Base-by-base conservation (phyloP, 495 filamentous ascomycete genomes). In the Xylaria venustula region DNA sequence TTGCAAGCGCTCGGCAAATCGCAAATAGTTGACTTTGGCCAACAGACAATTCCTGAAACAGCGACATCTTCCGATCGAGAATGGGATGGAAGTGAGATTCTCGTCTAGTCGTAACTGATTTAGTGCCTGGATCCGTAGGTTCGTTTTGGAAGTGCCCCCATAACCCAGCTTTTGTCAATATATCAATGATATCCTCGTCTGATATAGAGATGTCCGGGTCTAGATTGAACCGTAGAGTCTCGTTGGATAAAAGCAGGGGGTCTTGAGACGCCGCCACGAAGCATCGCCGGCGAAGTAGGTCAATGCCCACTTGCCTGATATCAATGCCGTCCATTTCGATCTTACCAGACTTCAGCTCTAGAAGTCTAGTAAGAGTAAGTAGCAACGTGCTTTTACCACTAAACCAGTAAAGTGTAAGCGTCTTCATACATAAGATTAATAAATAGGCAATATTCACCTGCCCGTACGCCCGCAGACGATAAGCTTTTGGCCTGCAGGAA, bases 401-500 rank as follows among this genome's bases (percentile, higher is more conserved):
- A 34, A n/a, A n/a, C n/a, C 30, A 34, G 11, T 11, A 34, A 34
- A 34, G 11, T 11, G 11, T 34, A 34, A 34, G 5, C 30, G 11
- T 5, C 5, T 11, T 34, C 30, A 5, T 5, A 5, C 5, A 11
- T 34, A 5, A 5, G 5, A 5, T 11, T 34, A 11, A 5, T 34
- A 34, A 5, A 5, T 34, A 11, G 5, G 30, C 5, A 34, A 11
- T 32, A 4, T 28, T 19, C 20, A 57, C 30, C 11, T 48, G 40
- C 7, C 30, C 9, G 67, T 73, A n/a, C 72, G 71, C 3, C 72
- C 72, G 46, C 72, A 75, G 41, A 88, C 83, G 22, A 77, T 82
- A 26, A 87, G 71, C 55, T 87, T 87, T 67, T 87, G 78, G 12
- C 85, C 86, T 3, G 79, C 71, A 5, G 72, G 54, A 40, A 89